Evolutionary conservation across 371 early-diverging fungal species (phyloP).

Genomic region (Lichtheimia corymbifera): DNA sequence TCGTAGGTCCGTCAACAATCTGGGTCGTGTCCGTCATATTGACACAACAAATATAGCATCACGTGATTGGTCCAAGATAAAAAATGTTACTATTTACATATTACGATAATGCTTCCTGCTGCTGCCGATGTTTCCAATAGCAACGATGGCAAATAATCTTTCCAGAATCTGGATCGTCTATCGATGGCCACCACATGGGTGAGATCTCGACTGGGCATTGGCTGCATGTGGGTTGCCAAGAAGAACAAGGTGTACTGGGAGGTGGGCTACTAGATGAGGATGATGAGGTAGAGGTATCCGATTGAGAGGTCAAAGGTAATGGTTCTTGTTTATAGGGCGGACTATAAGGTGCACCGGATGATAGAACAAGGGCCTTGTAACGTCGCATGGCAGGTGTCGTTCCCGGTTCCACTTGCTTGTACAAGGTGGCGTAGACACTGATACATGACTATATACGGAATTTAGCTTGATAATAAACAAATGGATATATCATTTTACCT

Average conservation of each 20-base stretch:
- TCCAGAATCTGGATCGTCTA: conserved; percentile 7
- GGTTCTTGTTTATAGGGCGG: too few relatives aligned
- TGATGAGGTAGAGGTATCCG: background rate
- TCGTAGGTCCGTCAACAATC: too few relatives aligned
- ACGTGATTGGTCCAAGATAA: too few relatives aligned
- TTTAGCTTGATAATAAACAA: too few relatives aligned
- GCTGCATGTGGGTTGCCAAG: conserved; percentile 6
- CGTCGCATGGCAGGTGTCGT: conserved; percentile 44
- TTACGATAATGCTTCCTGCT: too few relatives aligned
- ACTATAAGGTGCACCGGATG: conserved; percentile 8
- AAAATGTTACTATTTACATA: too few relatives aligned
- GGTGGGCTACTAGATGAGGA: background rate
- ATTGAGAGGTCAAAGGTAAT: background rate
- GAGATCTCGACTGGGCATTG: conserved; percentile 4
- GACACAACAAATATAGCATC: too few relatives aligned
- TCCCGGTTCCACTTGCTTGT: conserved; percentile 28
- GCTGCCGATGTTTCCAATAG: conserved; percentile 1
- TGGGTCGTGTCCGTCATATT: too few relatives aligned
- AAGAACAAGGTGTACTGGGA: background rate
- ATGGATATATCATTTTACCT: too few relatives aligned
- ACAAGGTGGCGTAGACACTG: conserved; percentile 25
- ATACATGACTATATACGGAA: conserved; percentile 22
- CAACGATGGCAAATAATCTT: conserved; percentile 18
- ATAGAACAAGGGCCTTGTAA: conserved; percentile 12
- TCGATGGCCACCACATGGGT: conserved; percentile 8